phyloP scores from a whole-genome alignment of 768 basidiomycete species.

The Podaxis pistillaris region DNA sequence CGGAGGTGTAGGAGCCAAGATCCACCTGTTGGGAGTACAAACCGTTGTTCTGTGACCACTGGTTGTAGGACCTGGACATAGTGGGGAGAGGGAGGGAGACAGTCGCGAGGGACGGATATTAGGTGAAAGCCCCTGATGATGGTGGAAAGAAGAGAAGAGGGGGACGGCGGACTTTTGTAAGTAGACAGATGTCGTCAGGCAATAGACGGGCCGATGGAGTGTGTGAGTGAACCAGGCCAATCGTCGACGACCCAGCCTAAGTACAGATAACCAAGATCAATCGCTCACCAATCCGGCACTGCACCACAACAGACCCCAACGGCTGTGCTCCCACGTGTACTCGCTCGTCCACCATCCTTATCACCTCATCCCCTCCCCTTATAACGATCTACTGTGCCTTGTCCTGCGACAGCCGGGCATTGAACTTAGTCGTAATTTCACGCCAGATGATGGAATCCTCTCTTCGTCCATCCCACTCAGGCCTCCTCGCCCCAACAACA shows the following conservation, averaged over 20 bases:
- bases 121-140: neutral
- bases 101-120: neutral
- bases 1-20: constrained; percentile 22
- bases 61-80: constrained; percentile 7
- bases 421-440: neutral
- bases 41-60: constrained; percentile 5
- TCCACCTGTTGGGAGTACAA: constrained; percentile 29
- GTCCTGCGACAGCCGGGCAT: neutral
- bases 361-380: neutral
- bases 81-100: constrained; percentile 4
- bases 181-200: neutral
- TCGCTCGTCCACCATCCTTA: neutral
- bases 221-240: constrained; percentile 7
- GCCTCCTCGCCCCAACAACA: neutral
- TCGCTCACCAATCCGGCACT: neutral
- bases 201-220: constrained; percentile 4
- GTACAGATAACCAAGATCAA: constrained; percentile 6
- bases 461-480: neutral
- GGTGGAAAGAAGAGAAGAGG: neutral
- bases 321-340: constrained; percentile 4
- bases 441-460: neutral
- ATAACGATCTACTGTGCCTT: neutral
- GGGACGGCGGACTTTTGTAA: neutral
- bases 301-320: neutral
- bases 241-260: neutral